A percentile compares a stretch with the other conserved stretches of the same genome.
Evolutionary conservation across 1,284 basidiomycete genomes (phyloP).

Genomic region (Trichosporon faecale): DNA sequence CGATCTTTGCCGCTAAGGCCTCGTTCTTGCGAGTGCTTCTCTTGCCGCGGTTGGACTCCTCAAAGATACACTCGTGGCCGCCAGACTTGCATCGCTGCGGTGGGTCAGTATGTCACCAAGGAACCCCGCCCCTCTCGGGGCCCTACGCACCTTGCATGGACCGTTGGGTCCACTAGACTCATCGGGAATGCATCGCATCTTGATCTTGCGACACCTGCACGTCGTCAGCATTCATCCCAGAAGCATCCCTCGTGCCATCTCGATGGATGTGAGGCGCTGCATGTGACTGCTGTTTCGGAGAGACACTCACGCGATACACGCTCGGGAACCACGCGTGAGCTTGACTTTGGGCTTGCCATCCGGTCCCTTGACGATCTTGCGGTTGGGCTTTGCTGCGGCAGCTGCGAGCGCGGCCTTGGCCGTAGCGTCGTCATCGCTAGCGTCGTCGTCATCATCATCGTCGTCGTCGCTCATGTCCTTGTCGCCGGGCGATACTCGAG

Average conservation of each 20-base stretch:
- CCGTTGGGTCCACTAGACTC: constrained; percentile 62
- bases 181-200: constrained; percentile 98
- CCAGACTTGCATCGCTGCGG: constrained; percentile 59
- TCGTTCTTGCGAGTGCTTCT: constrained; percentile 83
- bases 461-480: constrained; percentile 21
- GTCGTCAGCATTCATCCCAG: constrained; percentile 1
- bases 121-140: constrained; percentile 6
- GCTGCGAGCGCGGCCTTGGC: constrained; percentile 30
- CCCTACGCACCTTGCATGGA: constrained; percentile 69
- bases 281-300: not conserved
- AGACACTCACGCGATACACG: constrained; percentile 43
- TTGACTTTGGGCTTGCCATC: constrained; percentile 63
- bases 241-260: not conserved
- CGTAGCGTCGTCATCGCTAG: constrained; percentile 38
- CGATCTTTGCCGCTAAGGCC: constrained; percentile 76
- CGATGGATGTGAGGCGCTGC: not conserved
- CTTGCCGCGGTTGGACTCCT: constrained; percentile 90
- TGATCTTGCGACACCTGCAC: constrained; percentile 75
- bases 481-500: constrained; percentile 21
- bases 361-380: constrained; percentile 32
- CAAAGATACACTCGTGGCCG: constrained; percentile 87
- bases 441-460: constrained; percentile 34
- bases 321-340: constrained; percentile 71
- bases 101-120: constrained; percentile 11
- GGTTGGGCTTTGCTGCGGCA: constrained; percentile 24